Evolutionary conservation across 2,329 filamentous ascomycete genomes (phyloP).

Genomic region (Daldinia sp.): DNA sequence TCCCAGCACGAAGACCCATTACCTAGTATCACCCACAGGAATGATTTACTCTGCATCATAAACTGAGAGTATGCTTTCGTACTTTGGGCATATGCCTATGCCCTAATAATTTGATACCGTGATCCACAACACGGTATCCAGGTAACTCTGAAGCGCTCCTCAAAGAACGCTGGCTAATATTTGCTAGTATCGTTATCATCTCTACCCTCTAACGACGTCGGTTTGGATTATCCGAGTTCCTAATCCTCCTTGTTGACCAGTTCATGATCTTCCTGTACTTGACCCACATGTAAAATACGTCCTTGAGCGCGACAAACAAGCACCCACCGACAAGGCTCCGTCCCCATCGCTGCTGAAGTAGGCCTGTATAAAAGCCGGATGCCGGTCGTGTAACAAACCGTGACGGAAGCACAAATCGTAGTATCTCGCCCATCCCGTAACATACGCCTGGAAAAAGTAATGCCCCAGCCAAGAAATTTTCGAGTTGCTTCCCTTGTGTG

Average conservation of each 20-base stretch:
- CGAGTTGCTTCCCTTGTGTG: slow-evolving; percentile 27
- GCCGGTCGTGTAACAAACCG: slow-evolving; percentile 66
- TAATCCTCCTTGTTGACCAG: slow-evolving; percentile 61
- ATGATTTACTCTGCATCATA: background rate
- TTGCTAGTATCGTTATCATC: background rate
- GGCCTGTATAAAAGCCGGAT: slow-evolving; percentile 56
- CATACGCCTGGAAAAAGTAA: slow-evolving; percentile 85
- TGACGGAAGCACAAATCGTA: slow-evolving; percentile 73
- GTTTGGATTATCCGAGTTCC: slow-evolving; percentile 50
- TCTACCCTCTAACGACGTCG: slow-evolving; percentile 20
- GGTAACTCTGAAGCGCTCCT: background rate
- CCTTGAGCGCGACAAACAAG: slow-evolving; percentile 85
- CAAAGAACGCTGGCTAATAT: background rate
- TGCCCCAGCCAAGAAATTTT: slow-evolving; percentile 61
- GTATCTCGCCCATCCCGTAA: slow-evolving; percentile 76
- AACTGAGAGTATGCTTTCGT: background rate
- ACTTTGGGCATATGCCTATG: background rate
- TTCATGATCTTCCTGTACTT: slow-evolving; percentile 69
- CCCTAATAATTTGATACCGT: background rate
- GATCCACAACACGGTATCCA: background rate
- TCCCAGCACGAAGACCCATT: background rate
- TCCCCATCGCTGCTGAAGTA: slow-evolving; percentile 88
- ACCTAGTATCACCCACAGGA: background rate
- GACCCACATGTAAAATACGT: slow-evolving; percentile 67
- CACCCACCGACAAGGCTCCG: slow-evolving; percentile 88